Evolutionary conservation across 2,329 filamentous ascomycete genomes (phyloP).

Genomic region (Phaeomoniella chlamydospora): DNA sequence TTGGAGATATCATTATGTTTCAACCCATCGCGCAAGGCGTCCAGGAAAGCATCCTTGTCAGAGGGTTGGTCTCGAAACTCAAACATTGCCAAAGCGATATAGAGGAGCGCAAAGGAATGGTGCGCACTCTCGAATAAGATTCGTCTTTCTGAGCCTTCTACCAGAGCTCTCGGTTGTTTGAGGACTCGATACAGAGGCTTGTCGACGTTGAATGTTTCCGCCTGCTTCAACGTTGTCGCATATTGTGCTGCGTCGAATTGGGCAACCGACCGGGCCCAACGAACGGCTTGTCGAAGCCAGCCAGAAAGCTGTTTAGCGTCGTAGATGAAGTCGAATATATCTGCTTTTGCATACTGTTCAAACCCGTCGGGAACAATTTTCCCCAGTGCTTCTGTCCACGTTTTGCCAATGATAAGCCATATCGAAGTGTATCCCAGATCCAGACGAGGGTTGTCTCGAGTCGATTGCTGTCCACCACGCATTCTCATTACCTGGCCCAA

Average conservation of each 20-base stretch:
- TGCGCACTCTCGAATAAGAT: background rate
- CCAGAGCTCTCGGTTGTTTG: background rate
- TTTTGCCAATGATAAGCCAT: background rate
- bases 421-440: background rate
- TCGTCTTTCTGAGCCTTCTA: background rate
- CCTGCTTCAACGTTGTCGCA: background rate
- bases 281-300: background rate
- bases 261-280: background rate
- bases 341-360: background rate
- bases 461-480: background rate
- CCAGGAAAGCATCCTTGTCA: background rate
- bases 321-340: background rate
- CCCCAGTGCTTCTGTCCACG: background rate
- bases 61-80: background rate
- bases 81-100: background rate
- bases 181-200: background rate
- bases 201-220: background rate
- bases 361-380: background rate
- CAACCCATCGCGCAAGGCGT: background rate
- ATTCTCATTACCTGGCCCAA: background rate
- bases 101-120: background rate
- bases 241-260: background rate
- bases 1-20: background rate
- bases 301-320: background rate
- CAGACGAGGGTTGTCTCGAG: background rate